A percentile compares a stretch with the other conserved stretches of the same genome.
These are phyloP conservation scores for Claviceps monticola DNA, from an alignment of 2,329 filamentous ascomycete species.

Conservation along the genomic window DNA sequence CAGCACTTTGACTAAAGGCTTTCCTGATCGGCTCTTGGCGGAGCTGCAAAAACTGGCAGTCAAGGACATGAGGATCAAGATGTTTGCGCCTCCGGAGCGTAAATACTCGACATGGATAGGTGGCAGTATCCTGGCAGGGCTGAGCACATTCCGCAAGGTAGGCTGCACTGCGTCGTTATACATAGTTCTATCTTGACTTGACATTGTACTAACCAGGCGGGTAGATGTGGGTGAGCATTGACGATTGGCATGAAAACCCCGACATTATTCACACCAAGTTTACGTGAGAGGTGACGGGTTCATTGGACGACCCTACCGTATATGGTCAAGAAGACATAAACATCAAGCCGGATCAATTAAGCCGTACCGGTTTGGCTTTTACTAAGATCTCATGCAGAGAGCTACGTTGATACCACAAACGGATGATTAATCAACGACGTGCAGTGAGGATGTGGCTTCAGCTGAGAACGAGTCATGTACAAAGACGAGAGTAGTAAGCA, in stretches of 20 bases:
- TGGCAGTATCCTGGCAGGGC: constrained; percentile 85
- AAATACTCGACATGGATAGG: constrained; percentile 99
- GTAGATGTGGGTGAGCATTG: constrained; percentile 99
- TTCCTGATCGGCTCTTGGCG: constrained; percentile 79
- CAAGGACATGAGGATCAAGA: constrained; percentile 99
- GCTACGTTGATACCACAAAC: background rate
- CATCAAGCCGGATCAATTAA: background rate
- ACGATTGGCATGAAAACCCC: constrained; percentile 99
- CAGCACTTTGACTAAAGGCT: constrained; percentile 91
- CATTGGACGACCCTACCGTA: background rate
- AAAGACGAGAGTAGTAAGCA: background rate
- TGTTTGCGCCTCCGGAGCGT: constrained; percentile 91
- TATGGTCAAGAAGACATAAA: background rate
- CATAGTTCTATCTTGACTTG: background rate
- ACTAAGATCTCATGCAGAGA: background rate
- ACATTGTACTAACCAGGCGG: constrained; percentile 2
- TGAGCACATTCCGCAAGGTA: constrained; percentile 98
- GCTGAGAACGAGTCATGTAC: background rate
- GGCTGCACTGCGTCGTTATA: constrained; percentile 11
- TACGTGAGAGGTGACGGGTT: constrained; percentile 39
- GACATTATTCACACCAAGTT: constrained; percentile 99
- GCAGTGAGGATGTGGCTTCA: background rate
- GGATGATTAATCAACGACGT: background rate
- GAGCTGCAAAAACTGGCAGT: constrained; percentile 90
- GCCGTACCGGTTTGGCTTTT: background rate